Conservation (phyloP, 1,284 basidiomycete species). For the Neonothopanus nambi region DNA sequence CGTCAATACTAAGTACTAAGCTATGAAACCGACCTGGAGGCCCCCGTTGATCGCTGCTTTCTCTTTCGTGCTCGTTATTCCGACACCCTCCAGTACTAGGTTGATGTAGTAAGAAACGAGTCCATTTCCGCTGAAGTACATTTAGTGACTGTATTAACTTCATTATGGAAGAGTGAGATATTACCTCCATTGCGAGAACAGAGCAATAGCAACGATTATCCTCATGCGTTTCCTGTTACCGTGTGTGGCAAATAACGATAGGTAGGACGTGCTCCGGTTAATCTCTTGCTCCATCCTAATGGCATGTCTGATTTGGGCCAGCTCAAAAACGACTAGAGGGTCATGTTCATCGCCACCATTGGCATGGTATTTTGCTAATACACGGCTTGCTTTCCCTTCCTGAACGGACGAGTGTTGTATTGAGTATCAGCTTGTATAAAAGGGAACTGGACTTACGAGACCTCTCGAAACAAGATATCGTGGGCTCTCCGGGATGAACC, state of each 20-base stretch:
- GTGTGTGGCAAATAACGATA: slow-evolving; percentile 52
- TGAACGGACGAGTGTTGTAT: slow-evolving; percentile 20
- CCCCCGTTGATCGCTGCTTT: slow-evolving; percentile 65
- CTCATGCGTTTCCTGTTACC: slow-evolving; percentile 63
- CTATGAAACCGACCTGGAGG: slow-evolving; percentile 44
- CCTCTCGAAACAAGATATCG: slow-evolving; percentile 67
- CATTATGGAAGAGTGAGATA: slow-evolving; percentile 14
- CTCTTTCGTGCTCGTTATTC: slow-evolving; percentile 48
- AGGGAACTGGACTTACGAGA: slow-evolving; percentile 35
- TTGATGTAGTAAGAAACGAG: slow-evolving; percentile 70
- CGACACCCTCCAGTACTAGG: slow-evolving; percentile 60
- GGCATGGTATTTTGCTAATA: slow-evolving; percentile 67
- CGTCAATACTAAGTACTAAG: neutral
- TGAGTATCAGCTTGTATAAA: neutral
- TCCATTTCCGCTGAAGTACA: slow-evolving; percentile 53
- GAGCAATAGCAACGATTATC: slow-evolving; percentile 55
- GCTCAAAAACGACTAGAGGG: slow-evolving; percentile 57
- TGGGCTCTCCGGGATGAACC: slow-evolving; percentile 71
- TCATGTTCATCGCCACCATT: slow-evolving; percentile 51
- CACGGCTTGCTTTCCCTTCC: slow-evolving; percentile 51
- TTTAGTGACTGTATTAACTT: neutral
- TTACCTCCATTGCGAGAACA: slow-evolving; percentile 71
- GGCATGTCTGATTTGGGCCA: slow-evolving; percentile 65
- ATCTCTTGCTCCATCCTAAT: slow-evolving; percentile 58
- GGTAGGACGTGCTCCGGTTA: slow-evolving; percentile 45